These are phyloP conservation scores for Fusarium beomiforme DNA, from an alignment of 2,329 filamentous ascomycete genomes.

Conservation along the genomic window DNA sequence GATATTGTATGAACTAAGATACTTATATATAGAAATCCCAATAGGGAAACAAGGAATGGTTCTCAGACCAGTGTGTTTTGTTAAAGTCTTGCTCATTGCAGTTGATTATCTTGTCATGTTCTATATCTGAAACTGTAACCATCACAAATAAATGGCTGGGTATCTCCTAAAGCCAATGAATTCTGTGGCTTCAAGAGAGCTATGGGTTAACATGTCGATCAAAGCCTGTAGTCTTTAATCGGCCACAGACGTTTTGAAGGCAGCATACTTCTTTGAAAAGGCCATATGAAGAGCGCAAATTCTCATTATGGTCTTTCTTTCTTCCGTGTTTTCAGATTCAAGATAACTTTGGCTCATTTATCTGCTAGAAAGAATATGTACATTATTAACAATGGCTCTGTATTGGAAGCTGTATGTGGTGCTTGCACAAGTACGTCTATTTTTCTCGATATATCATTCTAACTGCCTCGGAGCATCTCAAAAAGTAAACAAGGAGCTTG, in stretches of 20 bases:
- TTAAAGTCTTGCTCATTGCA: not conserved
- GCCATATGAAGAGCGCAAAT: too few relatives aligned
- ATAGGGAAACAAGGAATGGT: not conserved
- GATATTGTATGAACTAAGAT: conserved; percentile 10
- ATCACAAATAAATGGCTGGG: not conserved
- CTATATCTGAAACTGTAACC: not conserved
- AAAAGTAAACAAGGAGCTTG: not conserved
- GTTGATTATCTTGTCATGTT: not conserved
- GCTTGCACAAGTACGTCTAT: too few relatives aligned
- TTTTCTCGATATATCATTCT: not conserved
- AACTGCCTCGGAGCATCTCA: not conserved
- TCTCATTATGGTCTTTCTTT: not conserved
- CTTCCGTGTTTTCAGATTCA: not conserved
- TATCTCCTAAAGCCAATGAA: not conserved
- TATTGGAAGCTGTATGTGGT: too few relatives aligned
- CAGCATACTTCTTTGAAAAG: not conserved
- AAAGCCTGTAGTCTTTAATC: not conserved
- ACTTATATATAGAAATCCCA: conserved; percentile 4
- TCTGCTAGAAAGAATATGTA: not conserved
- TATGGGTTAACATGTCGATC: not conserved
- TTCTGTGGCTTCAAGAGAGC: not conserved
- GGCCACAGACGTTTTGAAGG: not conserved
- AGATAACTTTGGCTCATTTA: not conserved
- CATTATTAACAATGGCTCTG: too few relatives aligned
- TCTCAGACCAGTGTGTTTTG: not conserved